A percentile compares a stretch with the other conserved stretches of the same genome.
phyloP scores from a whole-genome alignment of 495 filamentous ascomycete genomes.

The Penicillium ucsense region DNA sequence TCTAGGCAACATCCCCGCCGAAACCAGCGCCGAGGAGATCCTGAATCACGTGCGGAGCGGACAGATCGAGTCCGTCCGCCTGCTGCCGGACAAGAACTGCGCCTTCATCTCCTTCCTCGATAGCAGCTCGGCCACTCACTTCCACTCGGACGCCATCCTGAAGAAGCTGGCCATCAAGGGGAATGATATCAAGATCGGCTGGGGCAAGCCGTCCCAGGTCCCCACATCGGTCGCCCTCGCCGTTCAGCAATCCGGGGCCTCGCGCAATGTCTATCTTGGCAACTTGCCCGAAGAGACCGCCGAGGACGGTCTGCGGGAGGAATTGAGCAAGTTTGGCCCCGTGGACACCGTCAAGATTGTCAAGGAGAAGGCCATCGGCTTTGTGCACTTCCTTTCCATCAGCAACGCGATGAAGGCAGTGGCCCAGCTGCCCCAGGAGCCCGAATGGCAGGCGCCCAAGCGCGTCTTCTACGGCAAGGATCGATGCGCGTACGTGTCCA shows the following conservation, averaged over 20 bases:
- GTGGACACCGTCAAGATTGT: conserved; percentile 98
- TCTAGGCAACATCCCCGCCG: conserved; percentile 92
- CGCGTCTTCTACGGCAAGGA: conserved; percentile 99
- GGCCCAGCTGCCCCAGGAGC: conserved; percentile 86
- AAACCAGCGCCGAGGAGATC: conserved; percentile 97
- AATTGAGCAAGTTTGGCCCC: conserved; percentile 90
- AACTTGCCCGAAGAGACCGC: conserved; percentile 83
- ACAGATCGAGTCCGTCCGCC: conserved; percentile 93
- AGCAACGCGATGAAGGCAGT: conserved; percentile 99
- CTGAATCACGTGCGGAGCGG: conserved; percentile 93
- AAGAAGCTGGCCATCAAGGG: conserved; percentile 97
- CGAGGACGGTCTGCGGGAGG: conserved; percentile 89
- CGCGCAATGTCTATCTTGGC: conserved; percentile 95
- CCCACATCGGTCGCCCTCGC: conserved; percentile 93
- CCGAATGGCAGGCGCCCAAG: conserved; percentile 90
- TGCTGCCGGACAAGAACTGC: conserved; percentile 98
- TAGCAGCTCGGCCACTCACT: conserved; percentile 92
- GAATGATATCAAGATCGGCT: conserved; percentile 98
- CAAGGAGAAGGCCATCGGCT: conserved; percentile 95
- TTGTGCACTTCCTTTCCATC: conserved; percentile 96
- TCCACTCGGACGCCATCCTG: conserved; percentile 98
- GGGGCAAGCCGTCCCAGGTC: conserved; percentile 97
- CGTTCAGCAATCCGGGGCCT: conserved; percentile 94
- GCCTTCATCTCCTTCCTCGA: conserved; percentile 98
- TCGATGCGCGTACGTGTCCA: conserved; percentile 95